phyloP scores from a whole-genome alignment of 495 filamentous ascomycete species.

The Apodospora peruviana region DNA sequence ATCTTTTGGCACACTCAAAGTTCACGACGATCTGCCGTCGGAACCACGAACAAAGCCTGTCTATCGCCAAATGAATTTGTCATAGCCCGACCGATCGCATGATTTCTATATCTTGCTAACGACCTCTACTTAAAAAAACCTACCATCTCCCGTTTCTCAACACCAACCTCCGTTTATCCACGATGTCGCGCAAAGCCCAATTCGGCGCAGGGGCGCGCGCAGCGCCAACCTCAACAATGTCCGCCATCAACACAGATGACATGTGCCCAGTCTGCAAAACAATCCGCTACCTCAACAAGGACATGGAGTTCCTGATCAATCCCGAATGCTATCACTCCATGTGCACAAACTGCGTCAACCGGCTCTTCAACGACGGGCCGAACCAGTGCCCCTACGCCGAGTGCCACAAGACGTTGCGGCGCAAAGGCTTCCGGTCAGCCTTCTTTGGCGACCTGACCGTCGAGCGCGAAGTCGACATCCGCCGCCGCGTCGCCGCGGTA shows the following conservation, averaged over 20 bases:
- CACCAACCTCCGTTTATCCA: not conserved
- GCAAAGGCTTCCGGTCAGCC: conserved; percentile 73
- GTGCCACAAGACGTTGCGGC: conserved; percentile 79
- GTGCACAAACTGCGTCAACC: conserved; percentile 91
- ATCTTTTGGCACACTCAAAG: too few species aligned
- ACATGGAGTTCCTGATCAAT: conserved; percentile 92
- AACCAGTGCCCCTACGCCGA: conserved; percentile 84
- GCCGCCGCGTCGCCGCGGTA: conserved; percentile 69
- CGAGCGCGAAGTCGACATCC: conserved; percentile 92
- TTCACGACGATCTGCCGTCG: too few species aligned
- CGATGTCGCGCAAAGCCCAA: conserved; percentile 3
- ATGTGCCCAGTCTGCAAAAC: conserved; percentile 97
- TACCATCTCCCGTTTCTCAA: too few species aligned
- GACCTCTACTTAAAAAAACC: not conserved
- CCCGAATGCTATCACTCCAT: conserved; percentile 98
- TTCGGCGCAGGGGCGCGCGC: not conserved
- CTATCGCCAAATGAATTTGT: too few species aligned
- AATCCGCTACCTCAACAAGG: conserved; percentile 85
- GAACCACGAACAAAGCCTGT: too few species aligned
- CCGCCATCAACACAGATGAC: conserved; percentile 46
- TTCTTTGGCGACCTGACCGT: conserved; percentile 87
- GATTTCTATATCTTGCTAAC: not conserved
- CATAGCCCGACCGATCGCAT: too few species aligned
- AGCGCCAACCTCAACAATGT: conserved; percentile 1
- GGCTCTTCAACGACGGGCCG: conserved; percentile 86